phyloP scores from a whole-genome alignment of 1,139 yeast genomes.

The Hanseniaspora gamundiae region DNA sequence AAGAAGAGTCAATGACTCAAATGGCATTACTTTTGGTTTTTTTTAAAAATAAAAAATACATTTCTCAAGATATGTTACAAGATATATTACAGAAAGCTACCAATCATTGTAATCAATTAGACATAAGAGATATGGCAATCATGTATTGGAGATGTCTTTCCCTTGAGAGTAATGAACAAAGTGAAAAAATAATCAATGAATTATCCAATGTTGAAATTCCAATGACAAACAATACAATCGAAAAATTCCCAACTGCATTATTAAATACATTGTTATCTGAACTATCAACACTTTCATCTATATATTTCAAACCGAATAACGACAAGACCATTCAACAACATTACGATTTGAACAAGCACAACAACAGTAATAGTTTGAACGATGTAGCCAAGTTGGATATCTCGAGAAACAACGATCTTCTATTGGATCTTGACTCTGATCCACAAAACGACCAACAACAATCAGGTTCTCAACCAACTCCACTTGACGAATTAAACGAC shows the following conservation, averaged over 20 bases:
- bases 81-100: slow-evolving; percentile 67
- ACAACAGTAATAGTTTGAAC: slow-evolving; percentile 63
- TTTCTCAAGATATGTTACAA: slow-evolving; percentile 46
- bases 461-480: slow-evolving; percentile 23
- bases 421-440: slow-evolving; percentile 67
- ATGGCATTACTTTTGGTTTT: slow-evolving; percentile 63
- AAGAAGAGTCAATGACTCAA: slow-evolving; percentile 67
- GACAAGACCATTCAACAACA: slow-evolving; percentile 4
- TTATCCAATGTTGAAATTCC: slow-evolving; percentile 43
- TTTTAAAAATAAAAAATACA: slow-evolving; percentile 47
- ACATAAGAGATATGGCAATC: slow-evolving; percentile 88
- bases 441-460: slow-evolving; percentile 23
- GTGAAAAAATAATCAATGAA: slow-evolving; percentile 17
- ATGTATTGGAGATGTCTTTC: slow-evolving; percentile 90
- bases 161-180: slow-evolving; percentile 11
- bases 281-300: slow-evolving; percentile 76
- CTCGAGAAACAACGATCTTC: slow-evolving; percentile 61
- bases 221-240: slow-evolving; percentile 58
- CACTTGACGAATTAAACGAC: slow-evolving; percentile 59
- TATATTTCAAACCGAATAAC: slow-evolving; percentile 73
- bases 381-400: slow-evolving; percentile 70
- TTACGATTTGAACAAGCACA: slow-evolving; percentile 29
- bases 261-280: slow-evolving; percentile 62
- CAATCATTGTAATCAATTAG: slow-evolving; percentile 74
- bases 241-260: slow-evolving; percentile 54